Evolutionary conservation across 2,329 filamentous ascomycete genomes (phyloP), one percentile per base, ranked within the genome.

Genomic region (Lachnellula cervina): DNA sequence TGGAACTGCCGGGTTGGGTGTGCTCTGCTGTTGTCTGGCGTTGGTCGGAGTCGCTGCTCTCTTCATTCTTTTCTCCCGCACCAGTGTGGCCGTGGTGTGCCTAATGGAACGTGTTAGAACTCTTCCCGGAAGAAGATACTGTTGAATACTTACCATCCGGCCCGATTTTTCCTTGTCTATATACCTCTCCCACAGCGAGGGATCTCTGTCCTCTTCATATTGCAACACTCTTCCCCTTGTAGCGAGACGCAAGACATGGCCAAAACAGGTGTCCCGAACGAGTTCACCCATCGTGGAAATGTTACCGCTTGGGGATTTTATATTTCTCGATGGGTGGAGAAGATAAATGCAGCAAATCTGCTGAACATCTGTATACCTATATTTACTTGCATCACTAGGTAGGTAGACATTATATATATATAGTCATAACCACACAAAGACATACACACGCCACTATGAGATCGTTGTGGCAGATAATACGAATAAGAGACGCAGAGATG

Each of bases 81-180:
- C 53, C 60, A n/a, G 70, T 69, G 45, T 71, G 62, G 42, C 76
- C 77, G 59, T 77, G 72, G 35, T 75, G 71, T 1, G 77, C 77
- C 49, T 55, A 35, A 34, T 28, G 5, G 21, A 52, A 47, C 1
- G 23, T 5, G 17, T 37, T 34, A 44, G 37, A 52, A 8, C 3
- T 5, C 14, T 23, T 3, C 13, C 19, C 17, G 23, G 17, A 17
- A 34, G 17, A 13, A 52, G 21, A n/a, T 14, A 17, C 2, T 32
- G 11, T 17, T 8, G 5, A 7, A 5, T n/a, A 40, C 43, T 21
- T 40, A 55, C 53, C 54, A 77, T 71, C 52, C 76, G 71, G 11
- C 67, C 72, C 2, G 77, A 79, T 59, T 79, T 80, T 56, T 79
- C 75, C 45, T 71, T 68, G 57, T 78, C 72, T 54, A 80, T 66